Base-by-base conservation (phyloP, 2,329 filamentous ascomycete species). In the Furcasterigmium sp. region DNA sequence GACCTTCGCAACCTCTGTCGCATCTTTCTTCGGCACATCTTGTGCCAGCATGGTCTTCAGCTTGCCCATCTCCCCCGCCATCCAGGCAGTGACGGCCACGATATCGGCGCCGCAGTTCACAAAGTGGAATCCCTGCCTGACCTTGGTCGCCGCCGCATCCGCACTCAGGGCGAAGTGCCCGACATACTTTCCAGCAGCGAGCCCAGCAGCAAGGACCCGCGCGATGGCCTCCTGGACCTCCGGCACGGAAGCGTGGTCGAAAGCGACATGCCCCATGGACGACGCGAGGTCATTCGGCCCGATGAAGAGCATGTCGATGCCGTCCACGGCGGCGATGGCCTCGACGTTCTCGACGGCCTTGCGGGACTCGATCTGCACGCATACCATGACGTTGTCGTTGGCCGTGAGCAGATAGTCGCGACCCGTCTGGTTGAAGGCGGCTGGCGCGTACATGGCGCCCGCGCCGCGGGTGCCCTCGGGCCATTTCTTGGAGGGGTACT, bases 301-400 rank as follows among this genome's bases (percentile, higher is more conserved):
- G 38, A 85, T 70, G 55, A 84, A 84, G 18, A 85, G 61, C 4
- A 81, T 72, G 47, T 85, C 82, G 19, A 85, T 67, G 3, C 78
- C 78, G 4, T 77, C 62, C 18, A 82, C 66, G 17, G 73, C 68
- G 34, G 78, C 79, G 57, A 85, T 85, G 39, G 75, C 76, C 28
- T 84, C 79, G 1, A 84, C 72, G 14, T 63, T 62, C 1, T 78
- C 73, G 13, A 85, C 63, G 1, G 80, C 80, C 56, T 83, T 80
- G 46, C 68, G 65, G 1, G 81, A 84, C 63, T 85, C 82, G 41
- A 85, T 84, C 58, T 85, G 82, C 10, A 84, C 78, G 63, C 84
- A 81, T 11, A 77, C 82, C 46, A 85, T 56, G 19, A 85, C 67
- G 23, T 69, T 69, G 8, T 70, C 67, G 53, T 80, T 80, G 38